Percentiles rank a stretch among this genome's conserved stretches.
phyloP scores from a whole-genome alignment of 768 basidiomycete species.

The Phlegmacium glaucopus region DNA sequence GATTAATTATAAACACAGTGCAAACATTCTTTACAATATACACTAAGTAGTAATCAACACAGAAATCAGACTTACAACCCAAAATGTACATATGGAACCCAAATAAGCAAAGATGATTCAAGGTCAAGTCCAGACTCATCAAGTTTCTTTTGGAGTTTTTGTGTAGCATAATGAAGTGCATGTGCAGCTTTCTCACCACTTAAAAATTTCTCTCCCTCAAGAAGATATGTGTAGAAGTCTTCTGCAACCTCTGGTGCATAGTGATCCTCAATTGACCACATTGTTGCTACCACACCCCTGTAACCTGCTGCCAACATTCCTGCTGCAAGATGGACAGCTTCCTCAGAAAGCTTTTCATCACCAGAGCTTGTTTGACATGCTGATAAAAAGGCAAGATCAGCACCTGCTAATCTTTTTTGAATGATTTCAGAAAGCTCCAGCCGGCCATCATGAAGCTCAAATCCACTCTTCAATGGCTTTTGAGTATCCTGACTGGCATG shows the following conservation, averaged over 20 bases:
- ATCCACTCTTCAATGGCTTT: conserved; percentile 20
- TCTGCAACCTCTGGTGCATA: conserved; percentile 25
- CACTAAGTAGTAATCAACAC: too few relatives aligned
- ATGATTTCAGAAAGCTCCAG: conserved; percentile 13
- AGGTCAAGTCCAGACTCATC: too few relatives aligned
- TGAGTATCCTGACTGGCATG: conserved; percentile 25
- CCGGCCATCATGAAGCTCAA: conserved; percentile 15
- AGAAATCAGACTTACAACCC: conserved; percentile 3
- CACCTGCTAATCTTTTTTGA: conserved; percentile 1
- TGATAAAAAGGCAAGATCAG: conserved; percentile 35
- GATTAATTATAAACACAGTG: too few relatives aligned
- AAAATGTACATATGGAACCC: conserved; percentile 12
- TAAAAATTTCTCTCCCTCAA: background rate
- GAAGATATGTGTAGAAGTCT: conserved; percentile 23
- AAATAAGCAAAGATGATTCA: conserved; percentile 1
- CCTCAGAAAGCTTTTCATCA: conserved; percentile 23
- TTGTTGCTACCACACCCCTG: conserved; percentile 31
- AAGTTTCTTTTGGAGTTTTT: background rate
- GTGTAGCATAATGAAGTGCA: conserved; percentile 6
- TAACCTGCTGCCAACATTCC: conserved; percentile 33
- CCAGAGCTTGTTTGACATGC: conserved; percentile 38
- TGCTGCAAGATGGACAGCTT: conserved; percentile 35
- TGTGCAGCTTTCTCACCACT: conserved; percentile 4
- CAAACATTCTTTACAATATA: too few relatives aligned
- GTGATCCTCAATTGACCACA: conserved; percentile 35